Conservation (phyloP, 2,329 filamentous ascomycete genomes). For the Pseudogymnoascus verrucosus region DNA sequence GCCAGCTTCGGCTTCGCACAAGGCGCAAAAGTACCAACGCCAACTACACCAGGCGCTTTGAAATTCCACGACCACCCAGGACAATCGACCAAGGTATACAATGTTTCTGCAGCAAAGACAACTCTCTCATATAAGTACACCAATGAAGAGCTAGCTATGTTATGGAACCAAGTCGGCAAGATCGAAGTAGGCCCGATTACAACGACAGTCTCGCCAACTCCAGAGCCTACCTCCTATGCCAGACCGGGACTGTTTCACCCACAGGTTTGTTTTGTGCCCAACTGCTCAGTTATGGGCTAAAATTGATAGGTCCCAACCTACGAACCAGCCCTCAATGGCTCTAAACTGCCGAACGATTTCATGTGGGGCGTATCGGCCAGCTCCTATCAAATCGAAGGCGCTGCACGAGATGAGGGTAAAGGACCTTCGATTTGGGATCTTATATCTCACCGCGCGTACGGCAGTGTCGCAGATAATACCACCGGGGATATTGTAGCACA, state of each 20-base stretch:
- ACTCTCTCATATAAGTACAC: slow-evolving; percentile 38
- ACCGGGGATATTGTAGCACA: slow-evolving; percentile 34
- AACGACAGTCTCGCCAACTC: slow-evolving; percentile 34
- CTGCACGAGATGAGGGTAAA: slow-evolving; percentile 34
- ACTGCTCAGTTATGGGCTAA: neutral
- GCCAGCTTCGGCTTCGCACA: neutral
- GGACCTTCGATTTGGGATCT: slow-evolving; percentile 37
- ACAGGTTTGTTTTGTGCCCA: slow-evolving; percentile 31
- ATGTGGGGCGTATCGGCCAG: slow-evolving; percentile 35
- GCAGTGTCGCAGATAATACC: slow-evolving; percentile 33
- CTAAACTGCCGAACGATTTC: slow-evolving; percentile 35
- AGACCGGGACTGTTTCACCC: slow-evolving; percentile 34
- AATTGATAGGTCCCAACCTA: slow-evolving; percentile 17
- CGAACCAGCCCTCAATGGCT: slow-evolving; percentile 16
- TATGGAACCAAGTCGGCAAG: slow-evolving; percentile 38
- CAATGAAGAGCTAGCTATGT: slow-evolving; percentile 36
- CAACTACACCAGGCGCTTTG: neutral
- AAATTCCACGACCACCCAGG: slow-evolving; percentile 6
- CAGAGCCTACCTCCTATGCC: slow-evolving; percentile 33
- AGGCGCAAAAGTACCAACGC: neutral
- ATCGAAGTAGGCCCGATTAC: slow-evolving; percentile 35
- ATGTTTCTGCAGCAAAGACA: slow-evolving; percentile 36
- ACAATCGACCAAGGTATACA: slow-evolving; percentile 26
- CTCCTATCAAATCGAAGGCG: slow-evolving; percentile 37
- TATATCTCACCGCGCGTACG: slow-evolving; percentile 33